A percentile compares a stretch with the other conserved stretches of the same genome.
Evolutionary conservation across 805 yeast genomes (phyloP).

Genomic region (Ogataea haglerorum): DNA sequence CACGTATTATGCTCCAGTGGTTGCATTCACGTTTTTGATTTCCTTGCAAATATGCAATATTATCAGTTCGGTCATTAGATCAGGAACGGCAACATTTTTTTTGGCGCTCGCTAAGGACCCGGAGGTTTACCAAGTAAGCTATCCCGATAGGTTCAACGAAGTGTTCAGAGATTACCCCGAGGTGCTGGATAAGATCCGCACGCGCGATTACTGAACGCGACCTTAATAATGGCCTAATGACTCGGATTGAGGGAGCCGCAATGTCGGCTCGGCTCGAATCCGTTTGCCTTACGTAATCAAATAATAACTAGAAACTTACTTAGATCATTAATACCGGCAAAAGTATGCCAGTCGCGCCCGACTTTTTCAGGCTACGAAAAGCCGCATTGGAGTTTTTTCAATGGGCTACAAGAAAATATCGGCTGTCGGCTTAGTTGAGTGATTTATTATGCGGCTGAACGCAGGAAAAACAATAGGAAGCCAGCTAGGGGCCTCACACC

Average conservation of each 20-base stretch:
- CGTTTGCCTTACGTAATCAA: not conserved
- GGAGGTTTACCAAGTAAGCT: constrained; percentile 66
- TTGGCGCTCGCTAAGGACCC: constrained; percentile 82
- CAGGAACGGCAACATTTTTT: constrained; percentile 78
- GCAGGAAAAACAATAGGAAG: not conserved
- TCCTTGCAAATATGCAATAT: constrained; percentile 71
- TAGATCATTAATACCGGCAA: not conserved
- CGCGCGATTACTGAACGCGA: constrained; percentile 19
- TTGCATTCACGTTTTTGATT: constrained; percentile 46
- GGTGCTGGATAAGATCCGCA: constrained; percentile 40
- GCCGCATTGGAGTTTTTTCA: not conserved
- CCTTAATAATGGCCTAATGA: too few relatives aligned
- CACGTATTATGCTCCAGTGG: constrained; percentile 40
- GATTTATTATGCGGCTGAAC: not conserved
- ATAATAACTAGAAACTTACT: not conserved
- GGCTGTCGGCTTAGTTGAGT: not conserved
- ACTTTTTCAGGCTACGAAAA: not conserved
- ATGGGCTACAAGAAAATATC: not conserved
- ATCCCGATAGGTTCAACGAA: constrained; percentile 53
- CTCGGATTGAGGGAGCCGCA: not conserved
- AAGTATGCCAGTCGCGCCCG: not conserved
- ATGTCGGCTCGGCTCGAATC: not conserved
- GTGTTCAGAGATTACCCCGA: constrained; percentile 48
- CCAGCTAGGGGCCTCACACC: not conserved
- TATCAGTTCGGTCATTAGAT: constrained; percentile 64